Evolutionary conservation across 352 stramenopile genomes (phyloP), one percentile per base, ranked within the genome.

Genomic region (Pythium phragmiticola): DNA sequence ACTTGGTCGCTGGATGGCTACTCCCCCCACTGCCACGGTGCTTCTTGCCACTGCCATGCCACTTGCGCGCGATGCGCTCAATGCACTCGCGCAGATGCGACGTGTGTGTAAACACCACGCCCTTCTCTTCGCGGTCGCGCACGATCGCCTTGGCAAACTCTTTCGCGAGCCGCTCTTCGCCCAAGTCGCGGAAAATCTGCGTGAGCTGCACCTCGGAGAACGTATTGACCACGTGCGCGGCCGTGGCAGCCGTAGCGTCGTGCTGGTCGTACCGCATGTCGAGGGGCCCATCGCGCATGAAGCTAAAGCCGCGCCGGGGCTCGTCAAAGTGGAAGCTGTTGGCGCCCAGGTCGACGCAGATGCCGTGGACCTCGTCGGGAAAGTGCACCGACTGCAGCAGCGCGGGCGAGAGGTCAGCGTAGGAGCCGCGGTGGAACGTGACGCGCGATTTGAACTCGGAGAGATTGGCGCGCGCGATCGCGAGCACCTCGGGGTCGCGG

Each of bases 261-360:
- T 62, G 57, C 64, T 88, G 83, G 56, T 94, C 74, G 66, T 89
- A 94, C 34, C 85, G 75, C 85, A 94, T 94, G 70, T 94, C 82
- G 30, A 94, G 58, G 39, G 85, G 85, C 0, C 85, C 85, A 64
- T 94, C 82, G 53, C 80, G 78, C 56, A 85, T 66, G 46, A 80
- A 82, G 70, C 83, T 92, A 63, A 94, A 92, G 17, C 85, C 85
- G 30, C 85, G 78, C 34, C 74, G 70, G 11, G 76, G 66, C 48
- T 80, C 72, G 57, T 94, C 85, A 53, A 92, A 89, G 71, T 94
- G 85, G 57, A 88, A 90, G 65, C 85, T 94, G 60, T 94, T 94
- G 33, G 82, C 85, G 11, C 85, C 85, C 11, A 94, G 76, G 64
- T 94, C 85, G 33, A 94, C 81, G 47, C 90, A 69, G 57, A 90